These are phyloP conservation scores for Metschnikowia koreensis DNA, from an alignment of 805 yeast species.

Conservation along the genomic window DNA sequence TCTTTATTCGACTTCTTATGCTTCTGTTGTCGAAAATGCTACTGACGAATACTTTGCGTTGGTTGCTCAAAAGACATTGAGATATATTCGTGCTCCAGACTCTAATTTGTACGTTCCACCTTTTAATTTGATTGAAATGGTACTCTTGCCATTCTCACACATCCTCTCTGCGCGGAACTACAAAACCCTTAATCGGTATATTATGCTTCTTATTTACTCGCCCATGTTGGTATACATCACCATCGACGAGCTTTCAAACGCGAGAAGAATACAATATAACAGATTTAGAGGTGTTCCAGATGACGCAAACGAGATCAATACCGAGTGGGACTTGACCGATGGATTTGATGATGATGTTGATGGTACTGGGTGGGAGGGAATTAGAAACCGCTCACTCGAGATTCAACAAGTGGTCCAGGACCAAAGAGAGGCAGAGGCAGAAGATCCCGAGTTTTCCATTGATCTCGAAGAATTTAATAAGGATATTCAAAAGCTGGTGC, in stretches of 20 bases:
- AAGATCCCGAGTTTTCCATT: conserved; percentile 67
- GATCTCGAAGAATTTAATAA: conserved; percentile 49
- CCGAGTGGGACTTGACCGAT: conserved; percentile 82
- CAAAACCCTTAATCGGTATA: conserved; percentile 46
- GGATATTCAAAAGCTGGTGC: conserved; percentile 49
- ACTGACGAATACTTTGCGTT: conserved; percentile 82
- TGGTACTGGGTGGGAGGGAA: conserved; percentile 33
- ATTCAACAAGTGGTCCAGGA: conserved; percentile 36
- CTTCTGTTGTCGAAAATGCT: conserved; percentile 77
- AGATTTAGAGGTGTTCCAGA: conserved; percentile 62
- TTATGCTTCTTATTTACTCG: conserved; percentile 65
- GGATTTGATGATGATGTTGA: conserved; percentile 51
- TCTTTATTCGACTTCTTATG: conserved; percentile 79
- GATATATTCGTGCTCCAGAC: conserved; percentile 87
- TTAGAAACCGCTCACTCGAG: conserved; percentile 40
- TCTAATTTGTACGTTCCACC: conserved; percentile 84
- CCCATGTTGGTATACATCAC: conserved; percentile 66
- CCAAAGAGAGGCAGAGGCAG: conserved; percentile 62
- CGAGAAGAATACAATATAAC: conserved; percentile 71
- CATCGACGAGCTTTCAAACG: conserved; percentile 59
- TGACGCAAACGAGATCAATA: conserved; percentile 75
- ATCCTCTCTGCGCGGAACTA: conserved; percentile 35
- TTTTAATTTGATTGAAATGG: conserved; percentile 66
- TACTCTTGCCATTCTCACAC: conserved; percentile 28
- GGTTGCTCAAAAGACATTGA: conserved; percentile 77